phyloP scores from a whole-genome alignment of 257 asterid genomes.

The Apocynum venetum region DNA sequence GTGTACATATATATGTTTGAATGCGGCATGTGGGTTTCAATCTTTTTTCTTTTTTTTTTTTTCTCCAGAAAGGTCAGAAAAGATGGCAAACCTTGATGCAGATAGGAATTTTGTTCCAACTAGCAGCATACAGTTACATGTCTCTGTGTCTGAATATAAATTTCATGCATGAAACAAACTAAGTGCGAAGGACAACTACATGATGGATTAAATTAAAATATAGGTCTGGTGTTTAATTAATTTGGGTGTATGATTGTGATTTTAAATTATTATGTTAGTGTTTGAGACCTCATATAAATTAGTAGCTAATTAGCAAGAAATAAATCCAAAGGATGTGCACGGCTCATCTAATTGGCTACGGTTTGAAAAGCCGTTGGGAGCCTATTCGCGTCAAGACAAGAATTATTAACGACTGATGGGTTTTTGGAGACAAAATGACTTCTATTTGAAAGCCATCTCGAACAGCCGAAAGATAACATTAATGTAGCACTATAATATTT shows the following conservation, averaged over 20 bases:
- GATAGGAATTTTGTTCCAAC: neutral
- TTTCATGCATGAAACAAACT: conserved; percentile 13
- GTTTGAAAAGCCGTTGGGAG: too few species aligned
- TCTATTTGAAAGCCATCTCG: neutral
- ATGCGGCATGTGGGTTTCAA: neutral
- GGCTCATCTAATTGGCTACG: too few species aligned
- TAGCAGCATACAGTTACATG: conserved; percentile 8
- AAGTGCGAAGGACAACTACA: conserved; percentile 16
- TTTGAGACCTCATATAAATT: too few species aligned
- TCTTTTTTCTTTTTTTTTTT: neutral
- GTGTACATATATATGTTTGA: neutral
- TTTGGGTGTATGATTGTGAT: too few species aligned
- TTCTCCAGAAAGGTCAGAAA: neutral
- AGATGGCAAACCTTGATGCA: conserved; percentile 3
- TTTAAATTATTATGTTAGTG: too few species aligned
- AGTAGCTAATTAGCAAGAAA: too few species aligned
- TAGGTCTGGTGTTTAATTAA: too few species aligned
- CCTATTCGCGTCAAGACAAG: too few species aligned
- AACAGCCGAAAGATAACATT: neutral
- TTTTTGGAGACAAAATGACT: neutral
- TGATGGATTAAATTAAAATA: neutral
- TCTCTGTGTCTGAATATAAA: conserved; percentile 13
- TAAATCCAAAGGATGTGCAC: too few species aligned
- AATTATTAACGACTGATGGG: conserved; percentile 31
- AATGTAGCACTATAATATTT: neutral